Base-by-base conservation (phyloP, 352 stramenopile genomes). In the Albugo laibachii region DNA sequence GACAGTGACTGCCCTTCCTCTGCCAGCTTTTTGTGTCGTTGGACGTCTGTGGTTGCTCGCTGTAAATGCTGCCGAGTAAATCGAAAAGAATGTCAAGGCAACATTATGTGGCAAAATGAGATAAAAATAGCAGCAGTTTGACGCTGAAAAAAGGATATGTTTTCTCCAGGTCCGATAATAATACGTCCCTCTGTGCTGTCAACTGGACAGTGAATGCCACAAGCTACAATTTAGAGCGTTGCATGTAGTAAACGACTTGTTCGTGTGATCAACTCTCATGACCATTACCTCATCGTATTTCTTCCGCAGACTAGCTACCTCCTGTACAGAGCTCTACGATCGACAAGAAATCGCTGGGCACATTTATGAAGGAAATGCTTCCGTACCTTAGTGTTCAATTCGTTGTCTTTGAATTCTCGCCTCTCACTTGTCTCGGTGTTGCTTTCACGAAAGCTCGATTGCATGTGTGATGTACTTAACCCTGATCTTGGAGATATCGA, bases 141-240 rank as follows among this genome's bases (percentile, higher is more conserved):
- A 31, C 24, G 24, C 24, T 31, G 24, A 31, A 31, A 10, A n/a
- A 31, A 31, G 24, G 59, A 66, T 63, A 63, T 63, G 60, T 62
- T 49, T 85, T 88, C 48, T 84, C 69, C 44, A 92, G 52, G 45
- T 92, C 79, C 45, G 58, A 80, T 58, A 92, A 83, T 50, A 92
- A 55, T 39, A 81, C 72, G 49, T 92, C 76, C 4, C 79, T 76
- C 54, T 89, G 74, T 4, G 76, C 79, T 5, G 79, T 92, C 38
- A 92, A 50, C 48, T 92, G 79, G 47, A 92, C 79, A 13, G 79
- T 92, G 55, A 88, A 92, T 44, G 74, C 66, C 52, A 92, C 79
- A 49, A 92, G 65, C 74, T 87, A 42, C 11, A 21, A 43, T 24
- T 10, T 24, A 43, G 38, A 19, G 20, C 16, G 38, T 31, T 8